These are phyloP conservation scores for Coix lacrymajobi DNA, from an alignment of 176 grass and related monocot species.

Conservation along the genomic window DNA sequence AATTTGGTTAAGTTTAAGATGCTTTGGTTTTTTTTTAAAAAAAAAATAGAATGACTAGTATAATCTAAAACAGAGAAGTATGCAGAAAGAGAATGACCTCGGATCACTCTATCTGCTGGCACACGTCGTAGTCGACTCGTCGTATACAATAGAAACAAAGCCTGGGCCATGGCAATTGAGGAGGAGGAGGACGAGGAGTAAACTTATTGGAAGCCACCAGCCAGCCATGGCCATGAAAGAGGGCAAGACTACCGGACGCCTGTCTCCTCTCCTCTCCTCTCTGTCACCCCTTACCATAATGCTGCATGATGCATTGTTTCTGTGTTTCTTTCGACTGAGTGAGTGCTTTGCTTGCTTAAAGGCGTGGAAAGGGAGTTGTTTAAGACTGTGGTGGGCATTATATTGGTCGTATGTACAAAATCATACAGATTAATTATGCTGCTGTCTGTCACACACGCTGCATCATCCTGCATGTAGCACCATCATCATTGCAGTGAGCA, in stretches of 20 bases:
- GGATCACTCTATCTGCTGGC: not conserved
- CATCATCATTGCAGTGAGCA: conserved; percentile 13
- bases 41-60: too few relatives aligned
- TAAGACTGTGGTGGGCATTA: not conserved
- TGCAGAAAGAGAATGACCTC: not conserved
- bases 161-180: not conserved
- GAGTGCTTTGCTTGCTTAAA: not conserved
- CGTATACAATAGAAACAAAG: not conserved
- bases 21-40: too few relatives aligned
- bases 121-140: not conserved
- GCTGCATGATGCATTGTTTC: too few relatives aligned
- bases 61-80: too few relatives aligned
- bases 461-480: not conserved
- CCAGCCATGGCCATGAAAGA: not conserved
- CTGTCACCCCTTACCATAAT: not conserved
- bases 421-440: too few relatives aligned
- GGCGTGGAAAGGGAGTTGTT: not conserved
- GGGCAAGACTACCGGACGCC: not conserved
- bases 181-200: not conserved
- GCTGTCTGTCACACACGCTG: not conserved
- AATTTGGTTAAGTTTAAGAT: too few relatives aligned
- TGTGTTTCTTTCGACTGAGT: not conserved
- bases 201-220: not conserved
- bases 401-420: not conserved
- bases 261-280: not conserved